These are phyloP conservation scores for Colletotrichum tropicicola DNA, from an alignment of 2,329 filamentous ascomycete genomes.

Conservation along the genomic window DNA sequence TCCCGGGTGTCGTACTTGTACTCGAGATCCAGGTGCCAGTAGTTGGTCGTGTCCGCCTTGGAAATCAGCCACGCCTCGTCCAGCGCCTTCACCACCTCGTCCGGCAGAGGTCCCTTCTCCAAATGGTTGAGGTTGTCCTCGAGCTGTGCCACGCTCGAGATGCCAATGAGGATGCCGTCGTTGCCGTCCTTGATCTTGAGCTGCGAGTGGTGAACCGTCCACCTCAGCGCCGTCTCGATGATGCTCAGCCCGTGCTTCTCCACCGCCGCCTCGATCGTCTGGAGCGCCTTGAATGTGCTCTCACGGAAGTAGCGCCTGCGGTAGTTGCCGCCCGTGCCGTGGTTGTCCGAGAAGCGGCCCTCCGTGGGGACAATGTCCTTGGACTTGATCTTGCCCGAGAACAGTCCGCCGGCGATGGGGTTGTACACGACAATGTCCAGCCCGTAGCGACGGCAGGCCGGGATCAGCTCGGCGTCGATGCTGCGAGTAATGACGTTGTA, in stretches of 20 bases:
- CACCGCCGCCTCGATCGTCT: constrained; percentile 72
- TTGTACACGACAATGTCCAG: constrained; percentile 86
- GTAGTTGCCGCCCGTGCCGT: constrained; percentile 62
- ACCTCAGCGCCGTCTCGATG: constrained; percentile 78
- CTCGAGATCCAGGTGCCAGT: constrained; percentile 69
- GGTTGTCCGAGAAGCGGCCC: constrained; percentile 74
- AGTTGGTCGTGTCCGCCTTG: constrained; percentile 64
- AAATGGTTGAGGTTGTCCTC: constrained; percentile 65
- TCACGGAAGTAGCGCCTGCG: constrained; percentile 78
- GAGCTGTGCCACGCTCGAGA: constrained; percentile 66
- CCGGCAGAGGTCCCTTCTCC: constrained; percentile 77
- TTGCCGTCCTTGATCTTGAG: constrained; percentile 61
- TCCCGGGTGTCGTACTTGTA: constrained; percentile 73
- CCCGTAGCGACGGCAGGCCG: constrained; percentile 78
- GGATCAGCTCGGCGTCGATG: constrained; percentile 79
- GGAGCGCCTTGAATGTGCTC: constrained; percentile 68
- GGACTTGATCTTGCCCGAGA: constrained; percentile 82
- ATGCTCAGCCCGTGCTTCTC: constrained; percentile 74
- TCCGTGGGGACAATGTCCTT: constrained; percentile 68
- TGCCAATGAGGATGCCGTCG: constrained; percentile 69
- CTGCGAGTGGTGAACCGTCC: constrained; percentile 76
- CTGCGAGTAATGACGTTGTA: constrained; percentile 83
- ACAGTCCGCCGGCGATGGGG: constrained; percentile 81
- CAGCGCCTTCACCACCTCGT: constrained; percentile 77
- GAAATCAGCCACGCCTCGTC: constrained; percentile 81